phyloP scores from a whole-genome alignment of 2,329 filamentous ascomycete genomes.

The Talaromyces islandicus region DNA sequence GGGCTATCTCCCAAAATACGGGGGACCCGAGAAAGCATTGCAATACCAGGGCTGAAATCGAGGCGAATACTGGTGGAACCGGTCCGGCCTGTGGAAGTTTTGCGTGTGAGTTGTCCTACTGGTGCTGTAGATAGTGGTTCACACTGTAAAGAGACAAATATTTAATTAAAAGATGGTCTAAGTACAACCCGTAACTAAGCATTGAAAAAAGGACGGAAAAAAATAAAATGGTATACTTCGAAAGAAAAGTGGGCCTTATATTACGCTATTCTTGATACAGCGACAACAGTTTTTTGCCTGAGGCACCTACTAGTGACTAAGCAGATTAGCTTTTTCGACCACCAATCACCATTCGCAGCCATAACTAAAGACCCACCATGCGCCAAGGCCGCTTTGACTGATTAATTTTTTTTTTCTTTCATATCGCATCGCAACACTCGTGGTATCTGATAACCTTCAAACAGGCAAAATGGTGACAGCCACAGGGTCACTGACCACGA shows the following conservation, averaged over 20 bases:
- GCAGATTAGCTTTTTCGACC: background rate
- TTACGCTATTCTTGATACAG: background rate
- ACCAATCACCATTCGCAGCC: background rate
- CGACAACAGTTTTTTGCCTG: background rate
- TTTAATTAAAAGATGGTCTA: no score
- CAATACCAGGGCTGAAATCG: no score
- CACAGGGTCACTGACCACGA: constrained; percentile 33
- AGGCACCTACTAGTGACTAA: background rate
- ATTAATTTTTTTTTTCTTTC: constrained; percentile 29
- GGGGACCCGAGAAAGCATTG: no score
- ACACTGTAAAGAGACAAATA: no score
- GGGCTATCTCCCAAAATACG: background rate
- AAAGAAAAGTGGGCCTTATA: background rate
- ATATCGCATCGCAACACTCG: constrained; percentile 13
- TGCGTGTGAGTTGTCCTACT: background rate
- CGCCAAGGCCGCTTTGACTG: constrained; percentile 5
- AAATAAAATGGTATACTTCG: background rate
- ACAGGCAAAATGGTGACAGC: constrained; percentile 34
- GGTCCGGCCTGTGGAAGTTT: no score
- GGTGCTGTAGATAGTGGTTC: background rate
- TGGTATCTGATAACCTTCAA: constrained; percentile 20
- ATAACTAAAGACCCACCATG: background rate
- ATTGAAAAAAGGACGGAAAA: background rate
- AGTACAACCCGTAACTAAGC: background rate
- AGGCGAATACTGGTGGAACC: no score